phyloP scores from a whole-genome alignment of 345 rosid genomes.

The Brassica carinata region DNA sequence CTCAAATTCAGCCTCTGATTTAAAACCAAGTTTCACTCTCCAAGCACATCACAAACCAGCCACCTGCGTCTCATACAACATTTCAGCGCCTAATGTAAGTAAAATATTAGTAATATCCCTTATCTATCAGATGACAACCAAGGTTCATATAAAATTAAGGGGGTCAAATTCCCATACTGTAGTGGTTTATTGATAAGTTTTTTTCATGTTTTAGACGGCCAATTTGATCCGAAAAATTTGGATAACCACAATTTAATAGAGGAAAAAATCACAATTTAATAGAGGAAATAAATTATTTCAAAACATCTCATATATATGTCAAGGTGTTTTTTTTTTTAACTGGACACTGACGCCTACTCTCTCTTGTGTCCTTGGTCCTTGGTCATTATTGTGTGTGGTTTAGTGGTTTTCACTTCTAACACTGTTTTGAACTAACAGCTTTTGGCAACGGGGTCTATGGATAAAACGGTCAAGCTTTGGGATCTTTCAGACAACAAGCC shows the following conservation, averaged over 20 bases:
- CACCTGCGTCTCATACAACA: conserved; percentile 64
- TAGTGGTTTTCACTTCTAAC: not conserved
- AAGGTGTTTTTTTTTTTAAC: not conserved
- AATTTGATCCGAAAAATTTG: not conserved
- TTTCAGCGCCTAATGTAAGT: conserved; percentile 50
- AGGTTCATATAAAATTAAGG: not conserved
- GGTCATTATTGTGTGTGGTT: not conserved
- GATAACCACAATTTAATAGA: not conserved
- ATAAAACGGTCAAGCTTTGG: conserved; percentile 77
- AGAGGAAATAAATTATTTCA: not conserved
- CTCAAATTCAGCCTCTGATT: conserved; percentile 51
- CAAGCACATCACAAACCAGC: conserved; percentile 85
- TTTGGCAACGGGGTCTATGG: conserved; percentile 61
- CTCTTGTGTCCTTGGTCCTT: not conserved
- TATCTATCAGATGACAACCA: not conserved
- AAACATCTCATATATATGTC: not conserved
- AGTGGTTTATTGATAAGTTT: not conserved
- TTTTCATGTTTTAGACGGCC: not conserved
- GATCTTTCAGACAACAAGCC: conserved; percentile 85
- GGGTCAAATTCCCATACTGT: not conserved
- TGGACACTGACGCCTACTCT: not conserved
- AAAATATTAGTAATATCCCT: not conserved
- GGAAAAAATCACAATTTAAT: not conserved
- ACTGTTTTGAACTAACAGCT: conserved; percentile 41
- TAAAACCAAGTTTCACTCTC: conserved; percentile 68